These are phyloP conservation scores for Chimonanthus praecox DNA, from an alignment of 164 flowering plant species.

Conservation along the genomic window DNA sequence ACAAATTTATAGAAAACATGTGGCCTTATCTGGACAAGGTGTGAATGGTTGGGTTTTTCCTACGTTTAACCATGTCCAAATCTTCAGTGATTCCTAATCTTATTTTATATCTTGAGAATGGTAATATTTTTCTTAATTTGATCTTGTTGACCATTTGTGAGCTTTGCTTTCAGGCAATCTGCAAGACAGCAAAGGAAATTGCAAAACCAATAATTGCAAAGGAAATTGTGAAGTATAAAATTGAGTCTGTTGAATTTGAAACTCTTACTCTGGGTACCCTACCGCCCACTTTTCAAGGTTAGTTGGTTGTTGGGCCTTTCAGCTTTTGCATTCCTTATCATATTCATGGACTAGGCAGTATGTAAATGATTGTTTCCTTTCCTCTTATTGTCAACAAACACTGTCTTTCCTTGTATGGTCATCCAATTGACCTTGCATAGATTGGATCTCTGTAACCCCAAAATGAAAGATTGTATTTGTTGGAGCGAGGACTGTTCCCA, in stretches of 20 bases:
- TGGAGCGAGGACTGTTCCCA: too few species aligned
- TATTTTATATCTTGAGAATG: neutral
- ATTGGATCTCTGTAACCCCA: too few species aligned
- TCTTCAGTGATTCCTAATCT: neutral
- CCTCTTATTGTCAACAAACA: neutral
- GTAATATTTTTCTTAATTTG: neutral
- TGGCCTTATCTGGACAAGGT: slow-evolving; percentile 99
- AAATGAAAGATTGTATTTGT: too few species aligned
- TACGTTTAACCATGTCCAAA: neutral
- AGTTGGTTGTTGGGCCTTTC: slow-evolving; percentile 7
- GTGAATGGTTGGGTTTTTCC: slow-evolving; percentile 4
- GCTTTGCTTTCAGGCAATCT: slow-evolving; percentile 56
- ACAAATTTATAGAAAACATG: slow-evolving; percentile 66
- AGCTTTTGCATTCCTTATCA: neutral
- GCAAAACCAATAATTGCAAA: slow-evolving; percentile 94
- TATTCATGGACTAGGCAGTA: neutral
- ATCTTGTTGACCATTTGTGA: neutral
- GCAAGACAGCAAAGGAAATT: slow-evolving; percentile 70
- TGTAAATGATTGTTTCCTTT: neutral
- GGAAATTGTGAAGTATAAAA: slow-evolving; percentile 85
- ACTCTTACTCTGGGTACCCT: slow-evolving; percentile 69
- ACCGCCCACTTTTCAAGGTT: slow-evolving; percentile 97
- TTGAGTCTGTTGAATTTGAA: slow-evolving; percentile 89
- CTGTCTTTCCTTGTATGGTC: too few species aligned
- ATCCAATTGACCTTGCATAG: too few species aligned